Base-by-base conservation (phyloP, 2,329 filamentous ascomycete species). In the Pezicula rhizophila region DNA sequence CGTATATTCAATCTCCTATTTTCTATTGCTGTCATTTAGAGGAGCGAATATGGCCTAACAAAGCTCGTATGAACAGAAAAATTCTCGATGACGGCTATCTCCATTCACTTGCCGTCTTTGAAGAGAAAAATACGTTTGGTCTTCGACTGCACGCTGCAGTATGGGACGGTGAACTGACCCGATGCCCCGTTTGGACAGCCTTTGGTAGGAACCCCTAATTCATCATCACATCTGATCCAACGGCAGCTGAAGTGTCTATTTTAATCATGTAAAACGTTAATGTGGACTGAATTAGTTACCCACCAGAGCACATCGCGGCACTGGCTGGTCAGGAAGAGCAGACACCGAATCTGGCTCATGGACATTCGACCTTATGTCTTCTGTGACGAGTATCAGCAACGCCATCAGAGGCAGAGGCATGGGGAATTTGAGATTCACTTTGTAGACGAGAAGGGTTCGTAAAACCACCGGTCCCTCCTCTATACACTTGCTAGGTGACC, bases 161-260 rank as follows among this genome's bases (percentile, higher is more conserved):
- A 0, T 74, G 71, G 68, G 72, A 76, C n/a, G 79, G 78, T 2
- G 72, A 75, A 45, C 59, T 81, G 44, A 69, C 67, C 26, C 68
- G 68, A 45, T 80, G 77, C 56, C 80, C 80, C 1, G 71, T 84
- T 8, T 84, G 80, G 80, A 84, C 80, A 2, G 79, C 80, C 2
- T 84, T 84, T 57, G 66, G 79, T 82, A 66, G 23, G 73, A 57
- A 26, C 20, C 10, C 10, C 17, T 4, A 8, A 4, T 25, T 35
- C 8, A 18, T 28, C n/a, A 3, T 14, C 35, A 43, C 25, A 3
- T 23, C 23, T 45, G 20, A 11, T 47, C 47, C 23, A 14, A 4
- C 3, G 7, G 38, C 34, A 31, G 11, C 7, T 31, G 8, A 10
- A 31, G 11, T 31, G 28, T 31, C n/a, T 25, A 18, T 42, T 42